Evolutionary conservation across 768 basidiomycete genomes (phyloP), one percentile per base, ranked within the genome.

Genomic region (Mycena alexandri): DNA sequence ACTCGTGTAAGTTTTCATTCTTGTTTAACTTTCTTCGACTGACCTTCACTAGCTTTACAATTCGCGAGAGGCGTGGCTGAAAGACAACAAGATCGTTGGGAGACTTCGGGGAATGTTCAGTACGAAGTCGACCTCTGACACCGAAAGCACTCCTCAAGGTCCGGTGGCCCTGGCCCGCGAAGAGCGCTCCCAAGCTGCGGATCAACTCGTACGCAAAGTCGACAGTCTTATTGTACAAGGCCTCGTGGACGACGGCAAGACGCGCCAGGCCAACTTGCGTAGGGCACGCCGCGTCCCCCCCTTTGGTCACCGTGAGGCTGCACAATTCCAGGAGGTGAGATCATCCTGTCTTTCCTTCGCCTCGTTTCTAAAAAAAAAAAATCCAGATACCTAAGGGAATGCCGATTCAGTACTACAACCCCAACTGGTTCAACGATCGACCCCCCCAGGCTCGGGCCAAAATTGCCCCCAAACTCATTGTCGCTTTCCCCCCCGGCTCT

Each of bases 41-140:
- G 13, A 67, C 36, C 43, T 42, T 29, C 42, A 11, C 46, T 17
- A 67, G 66, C 60, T 56, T 21, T 21, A 51, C 38, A 9, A 6
- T 9, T 3, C 22, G 7, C 54, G 66, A n/a, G 16, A 2, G 21
- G 16, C 41, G 13, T 51, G 41, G 10, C 19, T 67, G 7, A 59
- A 62, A 22, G 60, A 52, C 22, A 5, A 42, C 17, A 43, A 52
- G 13, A 14, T 44, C 22, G 33, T 24, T 24, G 19, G n/a, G n/a
- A 12, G 67, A 43, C 17, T 65, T 25, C 11, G 34, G 25, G n/a
- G 25, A 2, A 4, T 69, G 38, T 53, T 69, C 42, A 0, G 16
- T 12, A 1, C 48, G 54, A 63, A 63, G 55, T 54, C 61, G 7
- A 68, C 67, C 36, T 68, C 67, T 21, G 67, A 68, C 47, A 29